Base-by-base conservation (phyloP, 1,284 basidiomycete genomes). In the Ustilago vetiveriae region DNA sequence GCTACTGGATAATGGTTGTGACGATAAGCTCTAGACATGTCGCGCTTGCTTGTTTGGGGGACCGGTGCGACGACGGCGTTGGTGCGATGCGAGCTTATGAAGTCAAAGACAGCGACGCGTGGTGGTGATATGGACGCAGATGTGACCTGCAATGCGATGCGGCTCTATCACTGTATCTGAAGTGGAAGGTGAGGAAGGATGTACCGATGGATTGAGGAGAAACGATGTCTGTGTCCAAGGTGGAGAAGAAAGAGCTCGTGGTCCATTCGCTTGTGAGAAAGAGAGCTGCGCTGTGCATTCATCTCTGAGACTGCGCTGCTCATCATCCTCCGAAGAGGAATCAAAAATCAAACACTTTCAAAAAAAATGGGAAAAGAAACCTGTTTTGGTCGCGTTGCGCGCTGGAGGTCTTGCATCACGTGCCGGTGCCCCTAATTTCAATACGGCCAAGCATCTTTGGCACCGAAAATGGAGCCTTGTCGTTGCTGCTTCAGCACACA, bases 351-450 rank as follows among this genome's bases (percentile, higher is more conserved):
- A 48, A 48, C 46, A 48, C 13, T n/a, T 23, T 6, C 17, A 21
- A 29, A 47, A 14, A 27, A 13, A 27, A 37, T 11, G 33, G 33
- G 7, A 36, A 29, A 29, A 33, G 4, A 29, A n/a, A 33, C 38
- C 22, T 64, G 53, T 53, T 57, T 39, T 65, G 44, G 50, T 41
- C 62, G 62, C 62, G 54, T 57, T 36, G 60, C 54, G 54, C 54
- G 54, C 27, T 49, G 14, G 6, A 16, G 6, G 7, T 4, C 6
- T 19, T 11, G 26, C 37, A 53, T 65, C 62, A 65, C 62, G 62
- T 64, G 60, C 60, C 41, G 40, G 14, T 19, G 6, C 42, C 5
- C 9, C 36, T n/a, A 51, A 47, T 42, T 50, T 14, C 26, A n/a
- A 33, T n/a, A 21, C 17, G 30, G 42, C 27, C 19, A 22, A 23